A percentile compares a stretch with the other conserved stretches of the same genome.
Conservation (phyloP, 495 filamentous ascomycete genomes). For the Neurospora tetrasperma region DNA sequence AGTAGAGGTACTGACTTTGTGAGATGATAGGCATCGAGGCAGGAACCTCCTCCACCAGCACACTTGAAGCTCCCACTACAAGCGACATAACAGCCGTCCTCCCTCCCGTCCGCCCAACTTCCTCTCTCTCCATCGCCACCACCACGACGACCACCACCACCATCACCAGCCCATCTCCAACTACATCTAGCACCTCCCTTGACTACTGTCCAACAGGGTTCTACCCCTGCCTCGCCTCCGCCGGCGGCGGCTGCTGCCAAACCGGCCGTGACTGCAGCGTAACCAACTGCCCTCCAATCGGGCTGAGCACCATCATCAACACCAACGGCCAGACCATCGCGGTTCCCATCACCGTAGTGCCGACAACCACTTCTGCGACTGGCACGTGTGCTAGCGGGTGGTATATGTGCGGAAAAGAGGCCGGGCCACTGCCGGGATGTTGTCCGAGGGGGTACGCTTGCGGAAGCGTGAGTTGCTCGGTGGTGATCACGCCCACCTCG, state of each 20-base stretch:
- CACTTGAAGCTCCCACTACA: conserved; percentile 12
- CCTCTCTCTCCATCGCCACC: conserved; percentile 16
- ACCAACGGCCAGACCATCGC: conserved; percentile 59
- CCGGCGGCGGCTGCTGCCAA: conserved; percentile 52
- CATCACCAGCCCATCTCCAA: conserved; percentile 7
- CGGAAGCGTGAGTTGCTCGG: conserved; percentile 58
- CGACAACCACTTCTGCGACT: conserved; percentile 15
- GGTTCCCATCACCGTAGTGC: conserved; percentile 40
- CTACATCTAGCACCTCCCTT: not conserved
- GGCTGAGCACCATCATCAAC: conserved; percentile 47
- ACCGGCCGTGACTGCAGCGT: conserved; percentile 70
- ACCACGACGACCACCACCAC: not conserved
- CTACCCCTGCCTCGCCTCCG: conserved; percentile 42
- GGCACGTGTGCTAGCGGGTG: conserved; percentile 63
- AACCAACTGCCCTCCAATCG: conserved; percentile 41
- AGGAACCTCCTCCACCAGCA: conserved; percentile 12
- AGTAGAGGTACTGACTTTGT: conserved; percentile 21
- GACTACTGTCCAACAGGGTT: conserved; percentile 46
- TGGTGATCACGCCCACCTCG: conserved; percentile 9
- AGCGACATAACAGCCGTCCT: conserved; percentile 16
- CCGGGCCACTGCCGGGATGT: conserved; percentile 56
- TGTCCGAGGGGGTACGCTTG: conserved; percentile 69
- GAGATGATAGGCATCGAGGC: conserved; percentile 24
- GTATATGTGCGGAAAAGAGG: conserved; percentile 52
- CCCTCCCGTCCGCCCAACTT: conserved; percentile 30